Percentiles rank a stretch among this genome's conserved stretches.
Conservation (phyloP, 352 stramenopile species). For the Globisporangium spinosum region DNA sequence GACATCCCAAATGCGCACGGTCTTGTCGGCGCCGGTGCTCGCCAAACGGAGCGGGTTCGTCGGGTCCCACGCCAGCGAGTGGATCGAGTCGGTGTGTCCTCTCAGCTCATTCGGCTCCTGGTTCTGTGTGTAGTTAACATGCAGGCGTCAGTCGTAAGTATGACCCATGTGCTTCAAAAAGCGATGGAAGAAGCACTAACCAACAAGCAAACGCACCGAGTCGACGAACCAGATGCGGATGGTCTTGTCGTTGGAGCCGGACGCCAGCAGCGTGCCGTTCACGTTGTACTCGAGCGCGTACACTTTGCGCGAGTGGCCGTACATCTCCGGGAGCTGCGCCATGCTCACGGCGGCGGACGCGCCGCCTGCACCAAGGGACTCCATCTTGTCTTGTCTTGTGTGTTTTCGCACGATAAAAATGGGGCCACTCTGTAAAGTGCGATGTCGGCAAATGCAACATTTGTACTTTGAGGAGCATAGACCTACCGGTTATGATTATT, state of each 20-base stretch:
- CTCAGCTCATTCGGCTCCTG: conserved; percentile 56
- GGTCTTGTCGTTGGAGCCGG: conserved; percentile 72
- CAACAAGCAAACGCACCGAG: conserved; percentile 30
- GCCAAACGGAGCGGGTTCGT: conserved; percentile 55
- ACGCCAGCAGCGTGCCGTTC: conserved; percentile 67
- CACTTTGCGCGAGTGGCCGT: conserved; percentile 76
- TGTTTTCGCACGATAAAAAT: not conserved
- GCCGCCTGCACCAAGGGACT: not conserved
- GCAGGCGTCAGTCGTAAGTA: not conserved
- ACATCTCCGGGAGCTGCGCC: conserved; percentile 69
- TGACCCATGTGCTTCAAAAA: not conserved
- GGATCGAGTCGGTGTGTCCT: conserved; percentile 69
- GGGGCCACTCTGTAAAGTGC: not conserved
- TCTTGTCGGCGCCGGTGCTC: conserved; percentile 76
- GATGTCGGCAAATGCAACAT: not conserved
- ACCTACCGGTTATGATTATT: too few species aligned
- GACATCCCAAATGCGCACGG: conserved; percentile 79
- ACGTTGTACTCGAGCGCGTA: conserved; percentile 80
- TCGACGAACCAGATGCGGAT: conserved; percentile 74
- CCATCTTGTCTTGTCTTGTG: conserved; percentile 9
- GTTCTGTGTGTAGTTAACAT: conserved; percentile 23
- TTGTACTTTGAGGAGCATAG: too few species aligned
- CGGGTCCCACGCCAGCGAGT: conserved; percentile 75
- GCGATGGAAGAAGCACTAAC: not conserved
- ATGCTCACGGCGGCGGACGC: conserved; percentile 20